phyloP scores from a whole-genome alignment of 2,329 filamentous ascomycete genomes.

The Berkeleyomyces rouxiae region DNA sequence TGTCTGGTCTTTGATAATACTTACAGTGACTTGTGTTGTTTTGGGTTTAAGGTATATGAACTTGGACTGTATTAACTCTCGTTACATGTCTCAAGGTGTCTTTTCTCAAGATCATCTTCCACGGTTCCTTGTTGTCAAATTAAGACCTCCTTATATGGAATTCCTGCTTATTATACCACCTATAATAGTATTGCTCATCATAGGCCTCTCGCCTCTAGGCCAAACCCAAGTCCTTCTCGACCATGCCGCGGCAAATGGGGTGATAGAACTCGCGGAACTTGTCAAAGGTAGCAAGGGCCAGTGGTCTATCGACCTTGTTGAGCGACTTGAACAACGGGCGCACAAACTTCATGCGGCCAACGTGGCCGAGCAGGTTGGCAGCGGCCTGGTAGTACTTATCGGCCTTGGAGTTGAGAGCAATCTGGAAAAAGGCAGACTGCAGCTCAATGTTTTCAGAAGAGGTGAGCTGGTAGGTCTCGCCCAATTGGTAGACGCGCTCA shows the following conservation, averaged over 20 bases:
- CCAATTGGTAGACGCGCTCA: slow-evolving; percentile 54
- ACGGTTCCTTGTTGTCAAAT: too few relatives aligned
- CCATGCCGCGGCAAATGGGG: slow-evolving; percentile 73
- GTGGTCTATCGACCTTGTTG: slow-evolving; percentile 52
- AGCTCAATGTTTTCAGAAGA: slow-evolving; percentile 77
- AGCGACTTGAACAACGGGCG: slow-evolving; percentile 66
- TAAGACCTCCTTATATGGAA: background rate
- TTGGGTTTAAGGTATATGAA: background rate
- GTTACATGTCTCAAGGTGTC: background rate
- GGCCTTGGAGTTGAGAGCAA: slow-evolving; percentile 63
- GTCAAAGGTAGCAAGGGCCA: slow-evolving; percentile 71
- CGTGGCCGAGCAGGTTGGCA: slow-evolving; percentile 57
- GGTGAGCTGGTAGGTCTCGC: slow-evolving; percentile 54
- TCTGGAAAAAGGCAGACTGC: slow-evolving; percentile 59
- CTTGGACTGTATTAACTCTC: too few relatives aligned
- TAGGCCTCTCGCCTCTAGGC: background rate
- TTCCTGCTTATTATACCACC: background rate
- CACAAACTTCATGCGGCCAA: slow-evolving; percentile 96
- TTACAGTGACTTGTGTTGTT: background rate
- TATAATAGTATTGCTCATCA: too few relatives aligned
- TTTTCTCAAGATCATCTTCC: too few relatives aligned
- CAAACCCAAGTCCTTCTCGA: slow-evolving; percentile 58
- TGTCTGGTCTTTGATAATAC: background rate
- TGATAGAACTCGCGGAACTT: slow-evolving; percentile 89
- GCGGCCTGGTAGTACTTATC: slow-evolving; percentile 51